Base-by-base conservation (phyloP, 192 early-diverging fungal species). In the Chytriomyces sp. region DNA sequence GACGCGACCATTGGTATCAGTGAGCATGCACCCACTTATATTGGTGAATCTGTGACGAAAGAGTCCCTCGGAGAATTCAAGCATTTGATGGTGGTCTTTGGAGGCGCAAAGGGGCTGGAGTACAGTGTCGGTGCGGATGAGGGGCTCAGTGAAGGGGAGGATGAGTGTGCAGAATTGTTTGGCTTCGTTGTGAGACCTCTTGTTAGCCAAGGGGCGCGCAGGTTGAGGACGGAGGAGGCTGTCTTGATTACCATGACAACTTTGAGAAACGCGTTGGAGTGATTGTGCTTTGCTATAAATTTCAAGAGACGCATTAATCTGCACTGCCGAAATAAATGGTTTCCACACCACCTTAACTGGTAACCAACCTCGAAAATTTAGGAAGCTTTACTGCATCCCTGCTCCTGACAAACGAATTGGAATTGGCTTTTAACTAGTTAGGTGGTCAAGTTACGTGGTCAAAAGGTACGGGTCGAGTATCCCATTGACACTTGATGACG, bases 61-160 rank as follows among this genome's bases (percentile, higher is more conserved):
- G 28, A 59, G 12, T 60, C 76, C 34, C 38, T 83, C n/a, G 44
- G 44, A 1, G 44, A 49, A 49, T 82, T 79, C 49, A 74, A 70
- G 59, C 89, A 90, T 72, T 56, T 89, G 12, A 61, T 91, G 44
- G 70, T 92, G 31, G 84, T 87, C 25, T 89, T 92, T 82, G 90
- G 90, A 41, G 90, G 88, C 10, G 33, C 58, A n/a, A 78, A 87
- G 12, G 83, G 77, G 33, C 28, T 73, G 5, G 71, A 73, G 52
- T 73, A 64, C 52, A 36, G 30, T 39, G 54, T 73, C n/a, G 90
- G 89, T 8, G 69, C 89, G 25, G 86, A 92, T 52, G 77, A 82
- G 7, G 87, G 85, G 3, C 79, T 91, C 8, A 19, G 36, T 12
- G 44, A 53, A 8, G n/a, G 34, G 32, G 71, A 73, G 34, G 71